Evolutionary conservation across 331 rosid genomes (phyloP).

Genomic region (Cydonia oblonga): DNA sequence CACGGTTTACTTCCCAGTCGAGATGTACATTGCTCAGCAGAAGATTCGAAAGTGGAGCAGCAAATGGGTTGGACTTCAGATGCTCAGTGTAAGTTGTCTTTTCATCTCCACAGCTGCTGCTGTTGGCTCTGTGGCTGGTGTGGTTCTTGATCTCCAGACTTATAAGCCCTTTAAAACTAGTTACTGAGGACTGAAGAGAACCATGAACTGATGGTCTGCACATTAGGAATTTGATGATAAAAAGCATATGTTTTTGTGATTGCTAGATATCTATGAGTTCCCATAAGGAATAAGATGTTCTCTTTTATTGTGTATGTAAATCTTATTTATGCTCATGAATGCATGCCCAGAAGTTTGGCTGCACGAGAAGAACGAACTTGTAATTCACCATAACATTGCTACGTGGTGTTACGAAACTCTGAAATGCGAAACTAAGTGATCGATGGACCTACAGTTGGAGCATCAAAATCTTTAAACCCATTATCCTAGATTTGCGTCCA

Average conservation of each 20-base stretch:
- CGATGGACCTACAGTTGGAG: too few relatives aligned
- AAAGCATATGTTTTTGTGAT: not conserved
- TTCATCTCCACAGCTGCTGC: constrained; percentile 46
- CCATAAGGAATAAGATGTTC: not conserved
- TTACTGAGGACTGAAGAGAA: constrained; percentile 20
- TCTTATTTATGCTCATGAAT: not conserved
- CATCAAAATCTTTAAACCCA: too few relatives aligned
- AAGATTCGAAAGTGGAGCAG: constrained; percentile 41
- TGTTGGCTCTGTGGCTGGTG: constrained; percentile 63
- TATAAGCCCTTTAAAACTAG: constrained; percentile 71
- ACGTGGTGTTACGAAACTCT: too few relatives aligned
- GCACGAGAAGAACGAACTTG: not conserved
- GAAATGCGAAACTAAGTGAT: too few relatives aligned
- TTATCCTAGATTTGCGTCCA: too few relatives aligned
- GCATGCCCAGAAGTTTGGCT: not conserved
- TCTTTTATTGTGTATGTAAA: not conserved
- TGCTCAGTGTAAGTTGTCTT: constrained; percentile 41
- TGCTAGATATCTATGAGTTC: not conserved
- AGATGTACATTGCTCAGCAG: constrained; percentile 59
- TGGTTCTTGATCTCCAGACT: constrained; percentile 59
- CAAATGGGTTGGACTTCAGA: constrained; percentile 51
- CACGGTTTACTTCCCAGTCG: constrained; percentile 59
- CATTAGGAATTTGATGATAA: not conserved
- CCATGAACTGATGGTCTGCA: not conserved
- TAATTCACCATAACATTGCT: not conserved